Base-by-base conservation (phyloP, 441 rosid species). In the Gossypium schwendimanii region DNA sequence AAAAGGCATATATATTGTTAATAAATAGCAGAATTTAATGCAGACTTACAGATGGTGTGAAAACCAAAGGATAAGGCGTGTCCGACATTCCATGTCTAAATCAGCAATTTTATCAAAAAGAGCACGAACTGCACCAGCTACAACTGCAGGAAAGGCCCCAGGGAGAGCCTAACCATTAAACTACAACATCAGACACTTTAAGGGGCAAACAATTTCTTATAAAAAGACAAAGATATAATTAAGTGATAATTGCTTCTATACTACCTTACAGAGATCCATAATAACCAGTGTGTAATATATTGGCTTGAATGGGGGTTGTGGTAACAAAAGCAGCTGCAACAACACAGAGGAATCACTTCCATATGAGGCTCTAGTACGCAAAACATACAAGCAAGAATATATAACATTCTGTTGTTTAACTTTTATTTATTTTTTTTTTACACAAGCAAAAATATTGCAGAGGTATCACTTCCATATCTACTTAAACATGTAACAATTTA, bases 141-240 rank as follows among this genome's bases (percentile, higher is more conserved):
- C 97, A 82, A 96, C 99, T 79, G 98, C 96, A 76, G 99, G 99
- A 84, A 96, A 96, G 81, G 99, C 99, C 75, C 98, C 98, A 70
- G 99, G 98, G 81, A 96, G 99, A 84, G 99, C 99, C 99, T 96
- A 80, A 69, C 23, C 65, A 78, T 72, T 69, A 76, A 57, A 85
- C 65, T 21, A 60, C 21, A 44, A 67, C n/a, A 68, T 84, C 81
- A 84, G 76, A 75, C 63, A 55, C 71, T 71, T 75, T 49, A 21
- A 60, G 26, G 52, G 58, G 28, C 61, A 41, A 61, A 72, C 6
- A 1, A 4, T 36, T 9, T 31, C 59, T 74, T 64, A 17, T 14
- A 28, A 41, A 50, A 49, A 53, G 15, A 20, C 61, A 44, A 15
- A 44, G 15, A n/a, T 45, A 39, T 41, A 49, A 49, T 47, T 4